Conservation (phyloP, 1,284 basidiomycete genomes). For the Pseudozyma flocculosa region DNA sequence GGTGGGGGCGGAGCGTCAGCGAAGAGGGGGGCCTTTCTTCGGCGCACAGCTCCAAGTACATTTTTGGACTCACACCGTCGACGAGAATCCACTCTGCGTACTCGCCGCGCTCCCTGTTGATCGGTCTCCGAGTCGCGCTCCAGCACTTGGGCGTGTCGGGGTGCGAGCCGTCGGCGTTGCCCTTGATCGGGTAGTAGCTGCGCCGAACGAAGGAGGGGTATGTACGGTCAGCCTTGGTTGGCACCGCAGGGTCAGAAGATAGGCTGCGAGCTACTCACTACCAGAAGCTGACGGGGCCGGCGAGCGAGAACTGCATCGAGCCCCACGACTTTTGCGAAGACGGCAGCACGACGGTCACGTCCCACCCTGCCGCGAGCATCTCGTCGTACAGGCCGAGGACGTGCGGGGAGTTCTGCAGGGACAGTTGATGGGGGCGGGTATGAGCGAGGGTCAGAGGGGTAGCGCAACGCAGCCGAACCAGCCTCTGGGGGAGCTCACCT, state of each 20-base stretch:
- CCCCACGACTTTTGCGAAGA: conserved; percentile 50
- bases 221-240: background rate
- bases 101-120: conserved; percentile 41
- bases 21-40: too few species aligned
- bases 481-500: conserved; percentile 8
- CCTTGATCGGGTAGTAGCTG: conserved; percentile 51
- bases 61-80: conserved; percentile 48
- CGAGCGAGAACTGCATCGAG: conserved; percentile 47
- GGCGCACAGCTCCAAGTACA: too few species aligned
- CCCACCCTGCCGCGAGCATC: conserved; percentile 42
- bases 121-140: conserved; percentile 43
- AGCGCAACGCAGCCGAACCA: too few species aligned
- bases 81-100: conserved; percentile 53
- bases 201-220: background rate
- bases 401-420: conserved; percentile 41
- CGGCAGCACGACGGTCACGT: conserved; percentile 53
- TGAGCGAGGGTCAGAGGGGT: background rate
- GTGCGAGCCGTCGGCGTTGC: conserved; percentile 41
- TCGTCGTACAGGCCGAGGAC: conserved; percentile 46
- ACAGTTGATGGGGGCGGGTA: too few species aligned
- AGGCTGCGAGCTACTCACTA: conserved; percentile 20
- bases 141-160: conserved; percentile 34
- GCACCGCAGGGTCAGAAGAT: too few species aligned
- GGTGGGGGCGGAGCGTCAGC: too few species aligned
- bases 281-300: conserved; percentile 45